phyloP scores from a whole-genome alignment of 2,329 filamentous ascomycete genomes.

The Fusarium albidum region DNA sequence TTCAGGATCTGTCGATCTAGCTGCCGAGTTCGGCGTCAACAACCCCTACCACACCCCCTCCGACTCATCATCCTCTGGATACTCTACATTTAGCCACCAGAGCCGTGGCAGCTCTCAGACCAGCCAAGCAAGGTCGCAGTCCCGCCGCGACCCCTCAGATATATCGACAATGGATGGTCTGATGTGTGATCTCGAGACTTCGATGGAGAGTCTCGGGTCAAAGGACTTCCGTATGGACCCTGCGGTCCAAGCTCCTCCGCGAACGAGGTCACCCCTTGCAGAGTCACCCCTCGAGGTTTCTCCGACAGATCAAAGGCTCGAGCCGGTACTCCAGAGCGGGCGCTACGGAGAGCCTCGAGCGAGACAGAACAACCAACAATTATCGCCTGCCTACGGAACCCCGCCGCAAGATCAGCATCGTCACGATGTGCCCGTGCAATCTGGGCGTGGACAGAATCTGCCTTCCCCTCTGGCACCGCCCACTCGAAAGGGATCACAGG shows the following conservation, averaged over 20 bases:
- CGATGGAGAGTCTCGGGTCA: constrained; percentile 50
- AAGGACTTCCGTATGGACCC: constrained; percentile 47
- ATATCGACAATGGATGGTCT: constrained; percentile 58
- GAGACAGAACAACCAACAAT: constrained; percentile 21
- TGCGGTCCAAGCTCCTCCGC: constrained; percentile 38
- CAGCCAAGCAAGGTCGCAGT: constrained; percentile 45
- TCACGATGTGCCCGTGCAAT: constrained; percentile 21
- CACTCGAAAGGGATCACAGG: constrained; percentile 48
- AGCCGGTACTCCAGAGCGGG: constrained; percentile 37
- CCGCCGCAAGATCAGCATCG: constrained; percentile 28
- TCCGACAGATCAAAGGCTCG: constrained; percentile 31
- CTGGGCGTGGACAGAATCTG: constrained; percentile 9
- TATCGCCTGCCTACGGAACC: constrained; percentile 26
- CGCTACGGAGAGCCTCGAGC: constrained; percentile 19
- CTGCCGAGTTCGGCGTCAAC: constrained; percentile 65
- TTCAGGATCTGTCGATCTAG: constrained; percentile 60
- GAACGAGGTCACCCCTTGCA: constrained; percentile 35
- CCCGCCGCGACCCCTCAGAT: constrained; percentile 51
- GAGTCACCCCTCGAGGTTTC: constrained; percentile 42
- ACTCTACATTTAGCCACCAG: constrained; percentile 65
- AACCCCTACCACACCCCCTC: constrained; percentile 72
- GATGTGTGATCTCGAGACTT: constrained; percentile 64
- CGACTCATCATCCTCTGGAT: constrained; percentile 71
- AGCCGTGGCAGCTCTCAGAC: constrained; percentile 70
- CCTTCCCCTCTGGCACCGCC: constrained; percentile 30